Evolutionary conservation across 805 yeast species (phyloP), one percentile per base, ranked within the genome.

Genomic region (Jamesozyma piceae): DNA sequence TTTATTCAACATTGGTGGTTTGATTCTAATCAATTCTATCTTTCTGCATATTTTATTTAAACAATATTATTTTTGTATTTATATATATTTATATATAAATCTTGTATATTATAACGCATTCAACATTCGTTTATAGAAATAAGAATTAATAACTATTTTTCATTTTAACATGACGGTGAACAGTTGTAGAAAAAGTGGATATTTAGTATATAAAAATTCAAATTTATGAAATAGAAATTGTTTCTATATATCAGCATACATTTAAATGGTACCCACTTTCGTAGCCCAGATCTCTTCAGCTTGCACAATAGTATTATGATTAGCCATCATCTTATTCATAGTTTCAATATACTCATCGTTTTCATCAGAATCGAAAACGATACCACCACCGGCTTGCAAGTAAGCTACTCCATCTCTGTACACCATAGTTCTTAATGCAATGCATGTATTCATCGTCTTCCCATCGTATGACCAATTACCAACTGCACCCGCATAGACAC

Each of bases 371-470:
- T 92, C 98, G 61, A 71, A 81, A 20, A 92, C 98, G 60, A 92
- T 92, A 46, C 99, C 99, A 43, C 99, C 99, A 50, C 99, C 98
- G 2, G 98, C 97, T 70, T 92, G 99, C 53, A 92, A 71, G 56
- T 88, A 90, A 0, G 96, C 97, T 41, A 76, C 71, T 21, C 89
- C 90, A 52, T 90, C 86, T 60, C 92, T 92, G 59, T 76, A 82
- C 36, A 92, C 88, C 98, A 92, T 90, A 0, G 99, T 92, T 66
- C 99, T 77, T 54, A 92, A 70, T 0, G 98, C 98, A 61, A 92
- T 92, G 66, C 98, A 92, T 1, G 97, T 92, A 59, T 92, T 95
- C 97, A 92, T 90, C 24, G 87, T 75, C 53, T 76, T 78, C n/a
- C 90, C 87, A 56, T 88, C 95, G 60, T 89, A 92, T 1, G 95